Evolutionary conservation across 2,329 filamentous ascomycete genomes (phyloP), one percentile per base, ranked within the genome.

Genomic region (Pyrenochaeta sp.): DNA sequence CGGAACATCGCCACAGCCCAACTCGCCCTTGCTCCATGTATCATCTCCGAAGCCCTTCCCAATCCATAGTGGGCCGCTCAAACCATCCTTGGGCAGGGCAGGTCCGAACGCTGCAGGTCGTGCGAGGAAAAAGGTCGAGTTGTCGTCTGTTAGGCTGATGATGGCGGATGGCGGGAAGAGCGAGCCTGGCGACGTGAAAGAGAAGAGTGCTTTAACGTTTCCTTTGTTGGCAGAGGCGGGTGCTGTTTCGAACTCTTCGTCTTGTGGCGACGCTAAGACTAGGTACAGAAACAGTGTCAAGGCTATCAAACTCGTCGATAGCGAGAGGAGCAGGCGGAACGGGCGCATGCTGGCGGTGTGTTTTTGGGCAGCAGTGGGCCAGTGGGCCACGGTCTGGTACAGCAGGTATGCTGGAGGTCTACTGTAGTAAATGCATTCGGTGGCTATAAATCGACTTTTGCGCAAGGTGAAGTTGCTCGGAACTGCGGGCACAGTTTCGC

Each of bases 101-200:
- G 95, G 92, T 0, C 95, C 95, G 78, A 98, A 99, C 33, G 92
- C 93, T 47, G 95, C 95, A 54, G 95, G 95, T 43, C 95, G 85
- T 37, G 95, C 93, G 49, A 96, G 83, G 78, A 99, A 99, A 65
- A 96, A 96, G 11, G 95, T 99, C 64, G 92, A 97, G 77, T 99
- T 99, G 77, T 99, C 95, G 76, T 98, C 92, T 69, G 93, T 97
- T 57, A 99, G 84, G 75, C 91, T 97, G 73, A 99, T 97, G 68
- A 96, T 90, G 42, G 95, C 95, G 61, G 95, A 97, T 3, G 93
- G 93, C 4, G 94, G 93, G 73, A 99, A 99, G 18, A 99, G 86
- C 17, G 91, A 92, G 60, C 93, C 91, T 0, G 93, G 81, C 9
- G 77, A 77, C n/a, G 78, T 77, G 73, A 81, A 82, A 54, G 78